These are phyloP conservation scores for Triticum turgidum DNA, from an alignment of 176 grass and related monocot genomes.

Conservation along the genomic window DNA sequence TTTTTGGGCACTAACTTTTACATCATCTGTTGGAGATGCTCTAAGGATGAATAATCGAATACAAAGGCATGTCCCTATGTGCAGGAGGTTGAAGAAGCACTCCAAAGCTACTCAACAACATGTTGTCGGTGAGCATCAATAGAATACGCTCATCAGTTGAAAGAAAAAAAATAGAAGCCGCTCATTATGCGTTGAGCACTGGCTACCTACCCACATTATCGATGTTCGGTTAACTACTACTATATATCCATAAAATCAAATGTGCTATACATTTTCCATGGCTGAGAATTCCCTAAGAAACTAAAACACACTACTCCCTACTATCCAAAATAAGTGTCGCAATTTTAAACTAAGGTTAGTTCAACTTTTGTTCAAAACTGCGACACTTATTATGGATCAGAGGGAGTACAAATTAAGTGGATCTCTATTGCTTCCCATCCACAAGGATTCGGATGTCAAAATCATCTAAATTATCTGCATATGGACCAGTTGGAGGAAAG, in stretches of 20 bases:
- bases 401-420: not conserved
- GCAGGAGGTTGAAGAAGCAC: constrained; percentile 3
- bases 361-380: too few species aligned
- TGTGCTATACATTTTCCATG: not conserved
- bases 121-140: not conserved
- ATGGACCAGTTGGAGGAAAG: not conserved
- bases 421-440: not conserved
- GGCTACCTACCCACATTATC: too few species aligned
- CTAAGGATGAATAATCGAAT: not conserved
- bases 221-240: not conserved
- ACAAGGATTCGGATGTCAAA: too few species aligned
- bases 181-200: too few species aligned
- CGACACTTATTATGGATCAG: too few species aligned
- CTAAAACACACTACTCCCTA: not conserved
- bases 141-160: not conserved
- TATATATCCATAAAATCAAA: not conserved
- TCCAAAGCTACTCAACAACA: not conserved
- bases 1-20: too few species aligned
- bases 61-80: not conserved
- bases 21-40: too few species aligned
- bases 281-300: not conserved
- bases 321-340: too few species aligned
- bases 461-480: not conserved
- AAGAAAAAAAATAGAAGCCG: too few species aligned
- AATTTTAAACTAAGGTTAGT: too few species aligned